phyloP scores from a whole-genome alignment of 768 basidiomycete species.

The Boletus sp. region DNA sequence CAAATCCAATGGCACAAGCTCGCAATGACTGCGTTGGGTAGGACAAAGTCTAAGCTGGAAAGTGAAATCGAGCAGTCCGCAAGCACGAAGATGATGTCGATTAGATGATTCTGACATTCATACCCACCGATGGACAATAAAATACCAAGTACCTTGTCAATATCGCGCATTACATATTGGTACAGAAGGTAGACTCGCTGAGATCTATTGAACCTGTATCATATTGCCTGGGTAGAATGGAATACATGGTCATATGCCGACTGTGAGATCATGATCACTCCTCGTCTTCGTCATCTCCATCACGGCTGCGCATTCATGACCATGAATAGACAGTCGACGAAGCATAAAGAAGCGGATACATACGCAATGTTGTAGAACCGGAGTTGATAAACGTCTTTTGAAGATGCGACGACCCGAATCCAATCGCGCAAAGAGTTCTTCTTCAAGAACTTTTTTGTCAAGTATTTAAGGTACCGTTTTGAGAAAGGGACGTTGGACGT shows the following conservation, averaged over 20 bases:
- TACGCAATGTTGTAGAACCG: conserved; percentile 94
- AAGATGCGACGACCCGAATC: conserved; percentile 95
- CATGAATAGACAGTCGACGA: neutral
- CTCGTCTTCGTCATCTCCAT: conserved; percentile 58
- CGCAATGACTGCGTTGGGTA: conserved; percentile 61
- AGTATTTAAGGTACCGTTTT: conserved; percentile 97
- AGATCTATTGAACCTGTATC: neutral
- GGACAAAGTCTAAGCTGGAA: conserved; percentile 43
- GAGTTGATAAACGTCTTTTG: conserved; percentile 92
- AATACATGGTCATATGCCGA: neutral
- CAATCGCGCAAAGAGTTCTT: conserved; percentile 95
- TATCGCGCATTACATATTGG: neutral
- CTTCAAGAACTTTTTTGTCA: conserved; percentile 99
- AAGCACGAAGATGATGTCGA: conserved; percentile 16
- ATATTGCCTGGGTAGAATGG: conserved; percentile 9
- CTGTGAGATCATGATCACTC: conserved; percentile 31
- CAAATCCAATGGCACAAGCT: conserved; percentile 75
- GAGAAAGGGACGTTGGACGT: conserved; percentile 88
- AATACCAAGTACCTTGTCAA: neutral
- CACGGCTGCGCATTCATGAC: conserved; percentile 32
- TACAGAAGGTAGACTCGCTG: neutral
- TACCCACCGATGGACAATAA: neutral
- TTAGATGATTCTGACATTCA: conserved; percentile 12
- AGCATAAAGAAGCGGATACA: conserved; percentile 25
- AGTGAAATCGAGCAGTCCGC: conserved; percentile 17